A percentile compares a stretch with the other conserved stretches of the same genome.
These are phyloP conservation scores for Penicillium vulpinum DNA, from an alignment of 2,329 filamentous ascomycete genomes.

Conservation along the genomic window DNA sequence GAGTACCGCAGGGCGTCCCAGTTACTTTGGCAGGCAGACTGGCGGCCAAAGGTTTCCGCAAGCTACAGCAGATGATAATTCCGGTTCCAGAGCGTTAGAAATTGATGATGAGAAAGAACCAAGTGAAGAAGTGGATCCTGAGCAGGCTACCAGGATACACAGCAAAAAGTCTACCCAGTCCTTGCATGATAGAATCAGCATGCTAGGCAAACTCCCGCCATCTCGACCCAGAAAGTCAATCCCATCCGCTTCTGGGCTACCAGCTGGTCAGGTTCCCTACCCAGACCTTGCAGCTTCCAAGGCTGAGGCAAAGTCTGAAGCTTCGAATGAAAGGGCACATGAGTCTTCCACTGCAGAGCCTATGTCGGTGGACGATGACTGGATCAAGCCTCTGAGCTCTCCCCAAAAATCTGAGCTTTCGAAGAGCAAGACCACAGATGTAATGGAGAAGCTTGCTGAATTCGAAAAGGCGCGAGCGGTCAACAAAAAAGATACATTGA, in stretches of 20 bases:
- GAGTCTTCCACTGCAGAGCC: constrained; percentile 25
- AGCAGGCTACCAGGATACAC: constrained; percentile 60
- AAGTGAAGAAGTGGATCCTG: constrained; percentile 48
- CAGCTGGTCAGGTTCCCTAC: constrained; percentile 37
- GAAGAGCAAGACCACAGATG: constrained; percentile 63
- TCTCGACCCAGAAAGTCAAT: constrained; percentile 49
- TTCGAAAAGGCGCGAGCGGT: constrained; percentile 29
- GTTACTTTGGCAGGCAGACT: constrained; percentile 71
- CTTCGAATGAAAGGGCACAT: constrained; percentile 19
- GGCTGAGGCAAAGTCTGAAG: constrained; percentile 28
- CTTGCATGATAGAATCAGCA: constrained; percentile 87
- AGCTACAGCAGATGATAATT: constrained; percentile 42
- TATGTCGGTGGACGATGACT: constrained; percentile 52
- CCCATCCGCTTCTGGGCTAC: constrained; percentile 32
- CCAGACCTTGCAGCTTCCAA: constrained; percentile 37
- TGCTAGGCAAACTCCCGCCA: constrained; percentile 60
- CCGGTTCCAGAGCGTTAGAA: constrained; percentile 49
- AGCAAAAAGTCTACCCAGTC: constrained; percentile 92
- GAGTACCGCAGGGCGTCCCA: constrained; percentile 56
- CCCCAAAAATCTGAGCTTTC: constrained; percentile 52
- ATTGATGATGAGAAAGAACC: constrained; percentile 58
- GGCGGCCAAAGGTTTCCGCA: constrained; percentile 55
- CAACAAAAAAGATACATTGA: constrained; percentile 11
- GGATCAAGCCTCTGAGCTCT: constrained; percentile 57
- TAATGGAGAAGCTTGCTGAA: constrained; percentile 54